Base-by-base conservation (phyloP, 2,329 filamentous ascomycete genomes). In the Phaeosphaeriaceae sp. region DNA sequence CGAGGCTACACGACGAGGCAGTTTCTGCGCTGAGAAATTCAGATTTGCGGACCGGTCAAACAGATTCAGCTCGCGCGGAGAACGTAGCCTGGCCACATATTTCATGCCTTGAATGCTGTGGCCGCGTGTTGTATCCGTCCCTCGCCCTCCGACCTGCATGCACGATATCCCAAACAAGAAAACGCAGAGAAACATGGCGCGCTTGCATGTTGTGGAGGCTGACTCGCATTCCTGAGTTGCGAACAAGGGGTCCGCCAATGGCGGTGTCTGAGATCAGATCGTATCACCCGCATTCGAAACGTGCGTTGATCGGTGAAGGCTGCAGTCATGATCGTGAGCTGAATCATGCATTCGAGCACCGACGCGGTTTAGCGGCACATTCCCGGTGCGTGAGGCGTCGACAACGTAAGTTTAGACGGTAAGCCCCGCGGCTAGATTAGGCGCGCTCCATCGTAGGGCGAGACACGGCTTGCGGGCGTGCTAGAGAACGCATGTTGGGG, bases 281-380 rank as follows among this genome's bases (percentile, higher is more conserved):
- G 59, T 66, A 48, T 57, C 56, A 63, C 63, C 48, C 48, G 54
- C 57, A 41, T 53, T 40, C 17, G 36, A 13, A 40, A 40, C 36
- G 36, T 40, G 36, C 36, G 13, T 40, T 64, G 56, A 63, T 66
- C 58, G 65, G 63, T 68, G 58, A 64, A 51, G 6, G 54, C 27
- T 51, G 53, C 53, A 45, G 54, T 40, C 36, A n/a, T 13, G 15
- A 40, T 40, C 36, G 36, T 63, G 59, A 65, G 58, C 57, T 60
- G 58, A 48, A 53, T 40, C 36, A 20, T 47, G 36, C 22, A 40
- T 24, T 40, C 27, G 36, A 53, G 22, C 42, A 41, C 40, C 40
- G 20, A 48, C 40, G 21, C 33, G 49, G 15, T 44, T 45, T 45
- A 41, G 48, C 33, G 42, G 51, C 36, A 40, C 13, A 40, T 4